Base-by-base conservation (phyloP, 192 early-diverging fungal species). In the Coemansia sp. region DNA sequence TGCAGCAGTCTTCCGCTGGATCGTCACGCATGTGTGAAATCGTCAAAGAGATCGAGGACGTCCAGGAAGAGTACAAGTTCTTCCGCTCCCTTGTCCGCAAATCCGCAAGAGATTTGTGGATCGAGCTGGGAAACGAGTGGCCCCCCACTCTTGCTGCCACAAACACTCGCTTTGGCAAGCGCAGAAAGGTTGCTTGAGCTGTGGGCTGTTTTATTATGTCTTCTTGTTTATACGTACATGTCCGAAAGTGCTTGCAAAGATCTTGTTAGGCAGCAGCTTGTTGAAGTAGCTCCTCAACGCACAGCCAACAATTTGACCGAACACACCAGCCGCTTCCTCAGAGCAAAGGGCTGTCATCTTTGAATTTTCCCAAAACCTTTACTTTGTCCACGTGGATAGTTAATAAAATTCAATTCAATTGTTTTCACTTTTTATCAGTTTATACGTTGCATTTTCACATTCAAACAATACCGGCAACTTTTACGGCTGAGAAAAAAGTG, bases 121-220 rank as follows among this genome's bases (percentile, higher is more conserved):
- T 63, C 5, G 68, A 75, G n/a, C 66, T 72, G 72, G 78, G 78
- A 36, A 81, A 81, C 63, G 78, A 81, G 21, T 81, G 78, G 78
- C 78, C 78, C 15, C 78, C 78, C 0, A 75, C 51, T 24, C 44
- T 67, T 1, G 69, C 72, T 41, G 30, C 30, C 30, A 45, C 78
- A 0, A 68, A 64, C 2, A 81, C 78, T 4, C 73, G 78, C 30
- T 81, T 68, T 43, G 78, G 78, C 20, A 81, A 81, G 64, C 72
- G 73, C 5, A 63, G 78, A 57, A 81, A 81, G 24, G 61, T 67
- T 0, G 63, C 52, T 10, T 77, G 55, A 56, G 7, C 12, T 45
- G 44, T 16, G 20, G 18, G 7, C n/a, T 7, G 46, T 49, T 21
- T 49, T 21, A 9, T 48, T 15, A 12, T 48, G 45, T 48, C 18